Evolutionary conservation across 768 basidiomycete genomes (phyloP), one percentile per base, ranked within the genome.

Genomic region (Neoboletus subvelutipes): DNA sequence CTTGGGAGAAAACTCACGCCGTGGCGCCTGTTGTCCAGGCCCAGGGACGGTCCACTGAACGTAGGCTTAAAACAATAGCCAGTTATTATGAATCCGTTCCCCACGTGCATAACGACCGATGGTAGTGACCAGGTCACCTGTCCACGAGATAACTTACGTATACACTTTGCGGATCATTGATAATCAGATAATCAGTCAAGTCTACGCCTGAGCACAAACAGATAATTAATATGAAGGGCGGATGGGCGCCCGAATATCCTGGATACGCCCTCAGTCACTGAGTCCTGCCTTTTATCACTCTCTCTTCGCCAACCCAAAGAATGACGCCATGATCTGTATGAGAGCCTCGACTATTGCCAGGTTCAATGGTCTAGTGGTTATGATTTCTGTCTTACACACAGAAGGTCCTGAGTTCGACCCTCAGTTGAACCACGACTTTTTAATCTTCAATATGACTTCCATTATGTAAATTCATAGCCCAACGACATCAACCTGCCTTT

Each of bases 311-410:
- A n/a, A n/a, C 1, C 17, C 7, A 31, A 13, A 1, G 7, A 4
- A 20, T 8, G n/a, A 31, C 11, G 31, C 34, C 7, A 42, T 57
- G 33, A 11, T 8, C 10, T 4, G 1, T 3, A 18, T 24, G 3
- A 0, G 0, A 4, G 3, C 3, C 0, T 0, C 0, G 0, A 5
- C 1, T 5, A 3, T 29, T 0, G 56, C 43, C 54, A 37, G 79
- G 78, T 80, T 76, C 79, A 80, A 78, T 81, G 77, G 79, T 77
- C 77, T 80, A 80, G 79, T 79, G 79, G 79, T 80, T 80, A 80
- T 80, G 77, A 78, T 79, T 75, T 80, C 77, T 78, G 77, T 80
- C 79, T 79, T 72, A 72, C 71, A 72, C 71, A 72, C 71, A 72
- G 71, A 72, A 72, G 71, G 71, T 72, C 71, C 71, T 72, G 71